These are phyloP conservation scores for Dichotomopilus funicola DNA, from an alignment of 2,329 filamentous ascomycete genomes.

Conservation along the genomic window DNA sequence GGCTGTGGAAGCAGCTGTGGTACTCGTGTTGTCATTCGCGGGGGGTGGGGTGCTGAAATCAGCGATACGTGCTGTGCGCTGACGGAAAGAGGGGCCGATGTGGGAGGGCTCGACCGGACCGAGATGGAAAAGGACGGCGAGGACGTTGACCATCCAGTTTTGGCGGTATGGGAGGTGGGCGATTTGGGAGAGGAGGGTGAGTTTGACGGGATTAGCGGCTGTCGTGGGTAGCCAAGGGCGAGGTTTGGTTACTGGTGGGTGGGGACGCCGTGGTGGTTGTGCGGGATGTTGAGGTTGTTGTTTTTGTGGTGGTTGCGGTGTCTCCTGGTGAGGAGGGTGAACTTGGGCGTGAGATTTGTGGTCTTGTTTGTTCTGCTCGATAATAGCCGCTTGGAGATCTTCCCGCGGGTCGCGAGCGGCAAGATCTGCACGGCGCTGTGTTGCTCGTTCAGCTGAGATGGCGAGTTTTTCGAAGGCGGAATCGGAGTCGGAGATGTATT, in stretches of 20 bases:
- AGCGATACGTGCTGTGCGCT: constrained; percentile 45
- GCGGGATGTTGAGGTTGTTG: background rate
- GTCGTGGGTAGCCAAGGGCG: constrained; percentile 38
- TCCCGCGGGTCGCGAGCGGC: background rate
- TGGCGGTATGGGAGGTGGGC: constrained; percentile 49
- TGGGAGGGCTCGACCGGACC: constrained; percentile 43
- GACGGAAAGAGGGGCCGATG: constrained; percentile 43
- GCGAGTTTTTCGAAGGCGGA: constrained; percentile 21
- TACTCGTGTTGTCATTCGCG: too few relatives aligned
- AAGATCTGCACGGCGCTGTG: constrained; percentile 9
- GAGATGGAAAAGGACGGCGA: constrained; percentile 44
- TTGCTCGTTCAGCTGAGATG: constrained; percentile 9
- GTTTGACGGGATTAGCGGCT: constrained; percentile 40
- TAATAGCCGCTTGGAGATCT: constrained; percentile 7
- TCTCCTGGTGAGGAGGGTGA: background rate
- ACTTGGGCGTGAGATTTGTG: background rate
- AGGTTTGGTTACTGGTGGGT: constrained; percentile 13
- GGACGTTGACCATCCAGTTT: constrained; percentile 52
- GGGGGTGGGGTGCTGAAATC: constrained; percentile 40
- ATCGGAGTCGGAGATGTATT: constrained; percentile 21
- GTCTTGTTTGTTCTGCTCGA: background rate
- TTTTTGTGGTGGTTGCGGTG: background rate
- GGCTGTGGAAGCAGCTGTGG: too few relatives aligned
- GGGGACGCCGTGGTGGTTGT: background rate
- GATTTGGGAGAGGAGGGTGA: constrained; percentile 44